phyloP scores from a whole-genome alignment of 2,329 filamentous ascomycete species.

The Hypoxylon sp. region DNA sequence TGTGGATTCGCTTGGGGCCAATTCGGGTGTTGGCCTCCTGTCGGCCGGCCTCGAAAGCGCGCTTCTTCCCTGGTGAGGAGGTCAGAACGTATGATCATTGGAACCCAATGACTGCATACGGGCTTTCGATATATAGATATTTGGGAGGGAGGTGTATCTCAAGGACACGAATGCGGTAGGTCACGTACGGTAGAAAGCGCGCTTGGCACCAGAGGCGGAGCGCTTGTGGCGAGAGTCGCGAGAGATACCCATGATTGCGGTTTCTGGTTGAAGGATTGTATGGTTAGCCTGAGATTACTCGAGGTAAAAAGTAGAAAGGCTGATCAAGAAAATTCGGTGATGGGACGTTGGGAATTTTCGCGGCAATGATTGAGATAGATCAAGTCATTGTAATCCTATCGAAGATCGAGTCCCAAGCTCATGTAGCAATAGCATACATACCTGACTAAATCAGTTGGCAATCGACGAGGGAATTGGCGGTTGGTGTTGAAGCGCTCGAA shows the following conservation, averaged over 20 bases:
- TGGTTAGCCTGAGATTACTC: conserved; percentile 29
- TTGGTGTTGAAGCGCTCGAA: conserved; percentile 46
- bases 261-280: conserved; percentile 63
- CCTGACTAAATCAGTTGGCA: conserved; percentile 52
- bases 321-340: conserved; percentile 5
- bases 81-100: conserved; percentile 79
- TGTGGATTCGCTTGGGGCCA: conserved; percentile 95
- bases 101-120: conserved; percentile 67
- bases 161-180: conserved; percentile 47
- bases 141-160: conserved; percentile 40
- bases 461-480: conserved; percentile 48
- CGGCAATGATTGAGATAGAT: conserved; percentile 3
- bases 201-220: conserved; percentile 98
- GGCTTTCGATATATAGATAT: conserved; percentile 69
- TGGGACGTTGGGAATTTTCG: conserved; percentile 1
- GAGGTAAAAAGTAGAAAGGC: background rate
- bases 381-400: conserved; percentile 1
- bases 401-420: conserved; percentile 5
- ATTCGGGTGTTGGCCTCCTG: conserved; percentile 99
- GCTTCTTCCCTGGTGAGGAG: conserved; percentile 87
- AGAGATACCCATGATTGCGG: conserved; percentile 98
- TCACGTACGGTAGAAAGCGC: conserved; percentile 87
- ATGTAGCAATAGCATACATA: conserved; percentile 42
- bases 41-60: conserved; percentile 99
- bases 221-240: conserved; percentile 99